These are phyloP conservation scores for Microcera coccophila DNA, from an alignment of 2,329 filamentous ascomycete genomes.

Conservation along the genomic window DNA sequence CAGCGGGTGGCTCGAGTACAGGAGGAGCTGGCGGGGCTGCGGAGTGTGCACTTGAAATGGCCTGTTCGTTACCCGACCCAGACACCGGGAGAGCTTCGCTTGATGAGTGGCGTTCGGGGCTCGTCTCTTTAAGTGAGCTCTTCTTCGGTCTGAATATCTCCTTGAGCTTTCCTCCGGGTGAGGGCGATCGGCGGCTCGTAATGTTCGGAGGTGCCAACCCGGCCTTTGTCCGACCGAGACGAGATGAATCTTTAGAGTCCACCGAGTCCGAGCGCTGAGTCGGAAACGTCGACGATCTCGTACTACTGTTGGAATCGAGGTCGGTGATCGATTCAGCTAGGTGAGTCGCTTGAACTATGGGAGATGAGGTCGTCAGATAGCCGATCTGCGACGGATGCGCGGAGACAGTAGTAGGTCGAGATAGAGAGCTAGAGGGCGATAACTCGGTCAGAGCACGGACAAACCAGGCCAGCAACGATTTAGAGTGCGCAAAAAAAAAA, in stretches of 20 bases:
- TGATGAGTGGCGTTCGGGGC: conserved; percentile 18
- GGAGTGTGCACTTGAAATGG: conserved; percentile 16
- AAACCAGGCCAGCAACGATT: conserved; percentile 3
- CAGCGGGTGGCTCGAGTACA: conserved; percentile 28
- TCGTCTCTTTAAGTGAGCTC: conserved; percentile 18
- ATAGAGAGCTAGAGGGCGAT: conserved; percentile 25
- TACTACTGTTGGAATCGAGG: conserved; percentile 22
- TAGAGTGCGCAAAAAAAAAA: background rate
- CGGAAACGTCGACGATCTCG: conserved; percentile 24
- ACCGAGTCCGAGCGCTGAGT: conserved; percentile 22
- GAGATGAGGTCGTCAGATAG: conserved; percentile 66
- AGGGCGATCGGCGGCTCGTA: conserved; percentile 56
- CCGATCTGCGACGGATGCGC: conserved; percentile 63
- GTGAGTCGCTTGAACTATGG: conserved; percentile 58
- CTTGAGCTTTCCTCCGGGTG: conserved; percentile 65
- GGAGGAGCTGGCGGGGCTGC: conserved; percentile 18
- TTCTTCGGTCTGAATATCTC: conserved; percentile 54
- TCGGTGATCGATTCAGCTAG: conserved; percentile 27
- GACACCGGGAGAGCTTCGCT: conserved; percentile 19
- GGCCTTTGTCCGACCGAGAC: conserved; percentile 26
- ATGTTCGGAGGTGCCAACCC: conserved; percentile 29
- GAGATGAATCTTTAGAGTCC: conserved; percentile 22
- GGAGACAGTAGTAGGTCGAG: conserved; percentile 35
- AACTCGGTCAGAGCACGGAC: conserved; percentile 22
- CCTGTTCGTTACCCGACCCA: conserved; percentile 16